Evolutionary conservation across 192 early-diverging fungal genomes (phyloP).

Genomic region (Podochytrium sp.): DNA sequence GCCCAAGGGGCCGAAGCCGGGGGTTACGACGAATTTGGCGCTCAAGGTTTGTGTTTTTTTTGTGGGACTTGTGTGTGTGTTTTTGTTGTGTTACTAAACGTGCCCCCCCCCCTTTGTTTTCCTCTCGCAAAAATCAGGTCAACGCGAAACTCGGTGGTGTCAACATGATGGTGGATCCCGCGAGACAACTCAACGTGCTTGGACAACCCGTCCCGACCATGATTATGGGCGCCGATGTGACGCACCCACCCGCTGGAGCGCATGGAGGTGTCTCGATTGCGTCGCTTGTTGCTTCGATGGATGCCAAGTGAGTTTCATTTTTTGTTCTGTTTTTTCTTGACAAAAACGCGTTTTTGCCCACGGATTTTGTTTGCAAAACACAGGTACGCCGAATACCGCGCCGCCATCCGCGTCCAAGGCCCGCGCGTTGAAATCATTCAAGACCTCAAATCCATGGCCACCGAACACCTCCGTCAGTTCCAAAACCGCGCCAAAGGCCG

Average conservation of each 20-base stretch:
- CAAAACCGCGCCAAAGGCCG: slow-evolving; percentile 27
- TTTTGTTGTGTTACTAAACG: too few species aligned
- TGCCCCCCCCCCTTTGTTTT: too few species aligned
- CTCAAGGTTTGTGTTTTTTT: too few species aligned
- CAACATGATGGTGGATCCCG: slow-evolving; percentile 23
- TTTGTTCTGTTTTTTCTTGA: not conserved
- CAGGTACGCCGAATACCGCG: slow-evolving; percentile 30
- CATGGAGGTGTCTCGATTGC: slow-evolving; percentile 50
- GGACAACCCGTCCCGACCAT: slow-evolving; percentile 17
- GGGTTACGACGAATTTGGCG: slow-evolving; percentile 82
- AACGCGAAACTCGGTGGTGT: slow-evolving; percentile 35
- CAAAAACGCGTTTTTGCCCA: not conserved
- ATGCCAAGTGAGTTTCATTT: slow-evolving; percentile 18
- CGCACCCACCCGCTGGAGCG: slow-evolving; percentile 75
- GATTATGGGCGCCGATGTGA: slow-evolving; percentile 87
- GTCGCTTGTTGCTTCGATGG: slow-evolving; percentile 48
- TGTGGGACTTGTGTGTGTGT: too few species aligned
- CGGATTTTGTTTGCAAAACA: not conserved
- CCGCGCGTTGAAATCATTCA: slow-evolving; percentile 47
- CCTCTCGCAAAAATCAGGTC: too few species aligned
- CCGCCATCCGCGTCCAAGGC: slow-evolving; percentile 40
- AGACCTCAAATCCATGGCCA: slow-evolving; percentile 44
- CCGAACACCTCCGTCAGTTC: slow-evolving; percentile 38
- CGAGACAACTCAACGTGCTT: slow-evolving; percentile 20
- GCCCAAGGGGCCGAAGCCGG: not conserved